Evolutionary conservation across 73 alveolate species (phyloP).

Genomic region (Paramecium sonneborni): DNA sequence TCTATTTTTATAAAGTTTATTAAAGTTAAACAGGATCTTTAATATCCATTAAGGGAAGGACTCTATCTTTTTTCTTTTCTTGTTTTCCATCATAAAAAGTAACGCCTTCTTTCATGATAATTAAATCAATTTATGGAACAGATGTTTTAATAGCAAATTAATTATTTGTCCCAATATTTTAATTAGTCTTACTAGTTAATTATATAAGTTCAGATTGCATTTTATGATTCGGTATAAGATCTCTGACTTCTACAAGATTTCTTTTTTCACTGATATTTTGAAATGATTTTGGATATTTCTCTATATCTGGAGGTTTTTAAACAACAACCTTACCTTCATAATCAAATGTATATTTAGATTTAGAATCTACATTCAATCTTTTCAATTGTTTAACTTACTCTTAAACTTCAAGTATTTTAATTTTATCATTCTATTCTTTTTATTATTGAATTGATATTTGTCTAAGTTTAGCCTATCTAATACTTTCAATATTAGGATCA

Average conservation of each 20-base stretch:
- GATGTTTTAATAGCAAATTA: not conserved
- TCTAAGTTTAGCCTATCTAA: constrained; percentile 32
- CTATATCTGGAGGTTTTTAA: constrained; percentile 41
- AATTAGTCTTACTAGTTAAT: not conserved
- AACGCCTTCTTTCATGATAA: constrained; percentile 43
- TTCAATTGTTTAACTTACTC: not conserved
- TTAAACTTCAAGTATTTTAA: constrained; percentile 12
- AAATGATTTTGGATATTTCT: constrained; percentile 30
- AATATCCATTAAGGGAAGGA: not conserved
- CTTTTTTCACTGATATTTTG: constrained; percentile 11
- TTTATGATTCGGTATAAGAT: not conserved
- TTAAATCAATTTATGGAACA: not conserved
- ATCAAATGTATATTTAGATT: constrained; percentile 29
- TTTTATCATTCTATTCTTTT: constrained; percentile 36
- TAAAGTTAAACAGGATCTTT: not conserved
- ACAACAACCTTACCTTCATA: constrained; percentile 39
- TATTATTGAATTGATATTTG: not conserved
- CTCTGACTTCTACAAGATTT: constrained; percentile 19
- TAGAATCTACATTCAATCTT: constrained; percentile 48
- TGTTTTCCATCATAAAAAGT: constrained; percentile 12
- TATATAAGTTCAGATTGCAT: not conserved
- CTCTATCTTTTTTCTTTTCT: constrained; percentile 29
- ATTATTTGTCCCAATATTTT: not conserved
- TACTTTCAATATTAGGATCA: constrained; percentile 18
- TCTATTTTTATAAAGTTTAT: not conserved